These are phyloP conservation scores for Rhododendron williamsianum DNA, from an alignment of 148 eudicot species.

Conservation along the genomic window DNA sequence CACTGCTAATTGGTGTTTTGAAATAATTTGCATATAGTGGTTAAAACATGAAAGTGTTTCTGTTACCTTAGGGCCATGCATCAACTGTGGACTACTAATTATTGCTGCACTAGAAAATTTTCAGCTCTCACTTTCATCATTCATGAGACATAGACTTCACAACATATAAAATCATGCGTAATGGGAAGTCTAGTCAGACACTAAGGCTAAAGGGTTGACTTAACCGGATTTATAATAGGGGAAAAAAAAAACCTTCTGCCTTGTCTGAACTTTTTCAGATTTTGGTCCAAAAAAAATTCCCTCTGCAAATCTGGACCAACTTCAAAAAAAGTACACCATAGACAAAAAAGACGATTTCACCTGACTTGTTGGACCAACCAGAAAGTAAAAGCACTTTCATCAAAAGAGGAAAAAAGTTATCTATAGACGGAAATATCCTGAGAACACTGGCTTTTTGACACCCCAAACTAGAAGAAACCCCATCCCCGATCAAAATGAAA, in stretches of 20 bases:
- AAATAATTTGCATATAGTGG: not conserved
- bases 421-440: not conserved
- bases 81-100: not conserved
- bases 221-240: not conserved
- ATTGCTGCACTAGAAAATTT: not conserved
- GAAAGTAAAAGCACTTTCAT: not conserved
- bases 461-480: not conserved
- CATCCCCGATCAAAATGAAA: not conserved
- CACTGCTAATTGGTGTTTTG: not conserved
- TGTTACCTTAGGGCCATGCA: not conserved
- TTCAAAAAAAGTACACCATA: not conserved
- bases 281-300: not conserved
- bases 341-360: not conserved
- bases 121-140: not conserved
- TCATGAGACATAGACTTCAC: not conserved
- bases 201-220: not conserved
- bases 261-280: not conserved
- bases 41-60: not conserved
- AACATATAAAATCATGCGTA: not conserved
- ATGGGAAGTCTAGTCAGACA: not conserved
- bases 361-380: not conserved
- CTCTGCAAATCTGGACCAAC: not conserved
- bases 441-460: not conserved
- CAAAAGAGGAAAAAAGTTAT: not conserved
- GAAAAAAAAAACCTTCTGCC: not conserved